These are phyloP conservation scores for Penicillium frequentans DNA, from an alignment of 2,329 filamentous ascomycete genomes.

Conservation along the genomic window DNA sequence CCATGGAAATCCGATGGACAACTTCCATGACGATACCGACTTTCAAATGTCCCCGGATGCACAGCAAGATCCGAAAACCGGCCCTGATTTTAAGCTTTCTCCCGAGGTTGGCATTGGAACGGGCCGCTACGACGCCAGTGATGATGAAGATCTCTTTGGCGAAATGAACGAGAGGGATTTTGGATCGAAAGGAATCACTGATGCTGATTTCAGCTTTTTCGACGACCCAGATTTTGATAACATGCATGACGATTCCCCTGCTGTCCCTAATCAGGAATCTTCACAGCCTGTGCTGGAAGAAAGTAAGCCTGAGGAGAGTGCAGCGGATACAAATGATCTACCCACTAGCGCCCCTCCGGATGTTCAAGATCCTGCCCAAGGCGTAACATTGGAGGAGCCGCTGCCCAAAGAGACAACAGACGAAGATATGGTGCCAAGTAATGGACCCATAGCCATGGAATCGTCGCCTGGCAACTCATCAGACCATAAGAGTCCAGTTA, in stretches of 20 bases:
- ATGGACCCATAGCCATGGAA: conserved; percentile 6
- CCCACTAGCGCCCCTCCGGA: neutral
- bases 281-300: conserved; percentile 12
- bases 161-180: conserved; percentile 57
- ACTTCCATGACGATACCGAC: conserved; percentile 31
- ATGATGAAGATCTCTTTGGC: conserved; percentile 59
- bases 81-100: conserved; percentile 18
- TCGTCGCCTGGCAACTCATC: conserved; percentile 12
- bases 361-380: neutral
- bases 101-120: conserved; percentile 35
- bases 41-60: conserved; percentile 18
- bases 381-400: neutral
- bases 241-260: conserved; percentile 16
- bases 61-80: conserved; percentile 16
- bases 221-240: conserved; percentile 51
- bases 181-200: conserved; percentile 56
- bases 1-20: conserved; percentile 29
- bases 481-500: conserved; percentile 26
- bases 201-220: conserved; percentile 66
- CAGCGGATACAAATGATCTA: conserved; percentile 6
- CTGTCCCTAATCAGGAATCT: conserved; percentile 13
- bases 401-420: neutral
- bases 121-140: conserved; percentile 43
- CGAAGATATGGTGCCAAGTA: neutral
- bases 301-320: conserved; percentile 12